Evolutionary conservation across 2,329 filamentous ascomycete genomes (phyloP), one percentile per base, ranked within the genome.

Genomic region (Ascochyta viciae-villosae): DNA sequence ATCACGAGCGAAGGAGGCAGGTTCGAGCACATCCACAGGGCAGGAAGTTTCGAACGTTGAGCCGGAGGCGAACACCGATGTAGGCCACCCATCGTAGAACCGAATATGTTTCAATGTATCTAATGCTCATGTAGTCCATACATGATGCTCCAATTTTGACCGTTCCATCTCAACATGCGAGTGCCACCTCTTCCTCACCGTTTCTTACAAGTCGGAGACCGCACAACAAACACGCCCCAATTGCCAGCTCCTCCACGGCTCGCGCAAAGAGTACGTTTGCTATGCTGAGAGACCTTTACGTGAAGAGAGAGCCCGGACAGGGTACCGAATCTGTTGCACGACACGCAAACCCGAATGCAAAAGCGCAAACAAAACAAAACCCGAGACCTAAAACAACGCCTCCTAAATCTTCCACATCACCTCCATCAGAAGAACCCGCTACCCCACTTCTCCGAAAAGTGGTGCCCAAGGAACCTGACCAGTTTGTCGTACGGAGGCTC

Each of bases 51-150:
- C 29, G 12, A 31, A 31, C 4, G 15, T 24, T 4, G 12, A 42
- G 13, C 29, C 29, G 7, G 16, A 31, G 45, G 16, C 10, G 22
- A 27, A 47, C 13, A n/a, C 12, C 6, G 29, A 45, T 39, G 51
- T 34, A 48, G 51, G 38, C 48, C 34, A 34, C 40, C 51, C 50
- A 7, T 40, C 12, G 40, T 50, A 44, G 35, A 43, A 10, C 22
- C 22, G 24, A 44, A 23, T 22, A 37, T 37, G 1, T 13, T 31
- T 24, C 13, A 4, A n/a, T 23, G 12, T 37, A 42, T 54, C 51
- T 54, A 47, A 54, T 54, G n/a, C 40, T 35, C 33, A 50, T 40
- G 33, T 38, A 54, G 51, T 41, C 27, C 5, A 7, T 44, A 24
- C 40, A 34, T 49, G 29, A 44, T 45, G 29, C 40, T 13, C 16